Percentiles rank a stretch among this genome's conserved stretches.
Conservation (phyloP, 345 rosid species). For the Pistacia vera region DNA sequence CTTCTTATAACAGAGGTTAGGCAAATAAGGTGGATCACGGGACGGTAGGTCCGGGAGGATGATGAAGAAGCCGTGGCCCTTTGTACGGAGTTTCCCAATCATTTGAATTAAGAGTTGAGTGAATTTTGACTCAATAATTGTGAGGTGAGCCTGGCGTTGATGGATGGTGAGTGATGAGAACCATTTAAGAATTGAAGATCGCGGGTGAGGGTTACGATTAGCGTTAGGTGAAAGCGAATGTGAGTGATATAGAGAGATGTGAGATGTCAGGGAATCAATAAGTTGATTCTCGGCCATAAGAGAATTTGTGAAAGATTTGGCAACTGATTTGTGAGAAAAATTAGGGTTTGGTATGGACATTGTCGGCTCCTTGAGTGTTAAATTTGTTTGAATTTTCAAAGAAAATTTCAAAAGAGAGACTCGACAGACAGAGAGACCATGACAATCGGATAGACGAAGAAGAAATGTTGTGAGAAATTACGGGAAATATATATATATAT, state of each 20-base stretch:
- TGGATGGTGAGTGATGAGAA: slow-evolving; percentile 72
- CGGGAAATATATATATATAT: too few relatives aligned
- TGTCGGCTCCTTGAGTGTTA: not conserved
- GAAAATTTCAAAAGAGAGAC: too few relatives aligned
- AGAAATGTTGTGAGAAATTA: not conserved
- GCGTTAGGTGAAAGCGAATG: slow-evolving; percentile 34
- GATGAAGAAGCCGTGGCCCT: slow-evolving; percentile 78
- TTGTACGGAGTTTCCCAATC: slow-evolving; percentile 58
- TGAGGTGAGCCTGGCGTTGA: slow-evolving; percentile 80
- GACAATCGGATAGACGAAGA: not conserved
- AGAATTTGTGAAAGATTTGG: slow-evolving; percentile 29
- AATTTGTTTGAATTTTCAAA: not conserved
- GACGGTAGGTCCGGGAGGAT: slow-evolving; percentile 84
- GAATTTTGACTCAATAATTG: slow-evolving; percentile 64
- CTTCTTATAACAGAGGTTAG: slow-evolving; percentile 73
- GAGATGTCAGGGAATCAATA: slow-evolving; percentile 80
- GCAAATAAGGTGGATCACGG: slow-evolving; percentile 49
- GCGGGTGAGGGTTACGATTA: slow-evolving; percentile 40
- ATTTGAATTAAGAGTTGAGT: slow-evolving; percentile 70
- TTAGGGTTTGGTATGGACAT: slow-evolving; percentile 39
- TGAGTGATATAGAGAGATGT: slow-evolving; percentile 84
- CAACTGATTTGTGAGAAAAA: slow-evolving; percentile 9
- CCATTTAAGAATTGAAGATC: slow-evolving; percentile 84
- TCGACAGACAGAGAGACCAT: not conserved
- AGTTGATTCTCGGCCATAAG: slow-evolving; percentile 58